Percentiles rank a stretch among this genome's conserved stretches.
These are phyloP conservation scores for Candida loeiensis DNA, from an alignment of 805 yeast genomes.

Conservation along the genomic window DNA sequence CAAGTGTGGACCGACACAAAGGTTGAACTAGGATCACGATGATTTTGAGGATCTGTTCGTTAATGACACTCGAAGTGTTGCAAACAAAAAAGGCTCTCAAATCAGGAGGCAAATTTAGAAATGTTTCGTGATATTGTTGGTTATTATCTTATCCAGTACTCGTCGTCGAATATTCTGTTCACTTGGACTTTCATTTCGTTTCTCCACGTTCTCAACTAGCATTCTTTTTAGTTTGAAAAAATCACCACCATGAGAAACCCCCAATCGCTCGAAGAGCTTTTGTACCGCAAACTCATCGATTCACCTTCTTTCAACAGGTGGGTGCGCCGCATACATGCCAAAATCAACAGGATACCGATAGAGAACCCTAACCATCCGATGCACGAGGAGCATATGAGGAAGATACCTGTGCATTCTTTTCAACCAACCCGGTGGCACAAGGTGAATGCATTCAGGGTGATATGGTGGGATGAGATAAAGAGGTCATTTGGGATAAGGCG, in stretches of 20 bases:
- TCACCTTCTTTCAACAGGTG: constrained; percentile 60
- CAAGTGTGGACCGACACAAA: too few relatives aligned
- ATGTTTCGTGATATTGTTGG: too few relatives aligned
- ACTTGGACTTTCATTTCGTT: too few relatives aligned
- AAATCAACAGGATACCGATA: constrained; percentile 57
- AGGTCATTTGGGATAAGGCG: constrained; percentile 47
- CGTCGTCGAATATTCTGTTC: too few relatives aligned
- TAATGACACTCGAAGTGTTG: too few relatives aligned
- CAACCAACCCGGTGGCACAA: constrained; percentile 54
- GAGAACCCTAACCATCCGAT: constrained; percentile 22
- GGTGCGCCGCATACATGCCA: constrained; percentile 61
- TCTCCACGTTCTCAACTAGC: neutral
- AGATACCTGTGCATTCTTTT: constrained; percentile 25
- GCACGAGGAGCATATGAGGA: constrained; percentile 14
- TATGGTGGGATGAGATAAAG: constrained; percentile 62
- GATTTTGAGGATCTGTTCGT: too few relatives aligned
- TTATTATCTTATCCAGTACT: too few relatives aligned
- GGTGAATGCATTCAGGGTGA: constrained; percentile 54
- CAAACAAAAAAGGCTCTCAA: too few relatives aligned
- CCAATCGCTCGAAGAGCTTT: constrained; percentile 44
- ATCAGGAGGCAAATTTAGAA: too few relatives aligned
- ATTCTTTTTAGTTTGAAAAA: neutral
- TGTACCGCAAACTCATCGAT: constrained; percentile 44
- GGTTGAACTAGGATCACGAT: too few relatives aligned
- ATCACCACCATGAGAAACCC: constrained; percentile 2